phyloP scores from a whole-genome alignment of 1,284 basidiomycete genomes.

The Clitocybe nebularis region DNA sequence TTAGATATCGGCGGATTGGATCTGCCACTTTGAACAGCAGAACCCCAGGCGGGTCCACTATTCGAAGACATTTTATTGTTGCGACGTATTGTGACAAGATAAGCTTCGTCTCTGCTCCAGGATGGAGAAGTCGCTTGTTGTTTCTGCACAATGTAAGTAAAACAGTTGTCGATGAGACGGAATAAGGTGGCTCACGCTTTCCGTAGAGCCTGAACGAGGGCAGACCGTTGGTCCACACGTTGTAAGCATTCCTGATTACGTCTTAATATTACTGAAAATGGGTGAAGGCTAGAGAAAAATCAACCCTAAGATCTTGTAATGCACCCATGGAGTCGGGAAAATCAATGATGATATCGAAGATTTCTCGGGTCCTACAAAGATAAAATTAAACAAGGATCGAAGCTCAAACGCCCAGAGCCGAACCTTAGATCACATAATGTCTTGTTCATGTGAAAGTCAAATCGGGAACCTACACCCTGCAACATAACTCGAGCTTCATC shows the following conservation, averaged over 20 bases:
- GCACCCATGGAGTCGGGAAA: constrained; percentile 87
- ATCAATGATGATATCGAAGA: constrained; percentile 95
- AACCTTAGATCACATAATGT: constrained; percentile 83
- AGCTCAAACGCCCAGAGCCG: constrained; percentile 19
- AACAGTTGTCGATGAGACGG: constrained; percentile 1
- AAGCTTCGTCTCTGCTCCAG: constrained; percentile 91
- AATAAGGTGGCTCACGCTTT: constrained; percentile 49
- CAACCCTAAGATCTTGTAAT: constrained; percentile 82
- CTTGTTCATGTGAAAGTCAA: constrained; percentile 90
- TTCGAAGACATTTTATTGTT: constrained; percentile 87
- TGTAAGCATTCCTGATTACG: constrained; percentile 65
- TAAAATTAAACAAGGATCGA: constrained; percentile 1
- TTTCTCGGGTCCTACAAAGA: constrained; percentile 67
- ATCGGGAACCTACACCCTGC: constrained; percentile 78
- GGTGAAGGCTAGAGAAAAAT: constrained; percentile 9
- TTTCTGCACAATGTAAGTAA: constrained; percentile 47
- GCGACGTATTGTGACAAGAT: constrained; percentile 93
- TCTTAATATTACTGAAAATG: not conserved
- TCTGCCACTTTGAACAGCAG: constrained; percentile 89
- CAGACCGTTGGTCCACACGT: constrained; percentile 73
- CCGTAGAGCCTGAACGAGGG: constrained; percentile 67
- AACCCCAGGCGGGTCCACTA: constrained; percentile 90
- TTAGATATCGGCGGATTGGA: constrained; percentile 83
- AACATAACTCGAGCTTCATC: constrained; percentile 71
- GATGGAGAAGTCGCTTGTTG: constrained; percentile 86